Evolutionary conservation across 768 basidiomycete species (phyloP).

Genomic region (Podaxis sp.): DNA sequence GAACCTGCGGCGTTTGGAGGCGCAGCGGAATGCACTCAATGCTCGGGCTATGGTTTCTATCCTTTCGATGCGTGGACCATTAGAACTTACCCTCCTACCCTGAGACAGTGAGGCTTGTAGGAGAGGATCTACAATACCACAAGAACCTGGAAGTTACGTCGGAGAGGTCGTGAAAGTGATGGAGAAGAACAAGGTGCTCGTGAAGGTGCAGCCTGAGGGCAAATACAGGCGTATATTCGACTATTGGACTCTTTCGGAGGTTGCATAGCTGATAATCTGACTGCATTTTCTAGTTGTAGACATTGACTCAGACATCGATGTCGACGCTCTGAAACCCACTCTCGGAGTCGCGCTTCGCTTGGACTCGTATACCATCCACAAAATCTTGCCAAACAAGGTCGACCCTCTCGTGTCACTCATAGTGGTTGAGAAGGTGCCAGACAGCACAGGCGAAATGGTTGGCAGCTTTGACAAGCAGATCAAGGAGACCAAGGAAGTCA

Average conservation of each 20-base stretch:
- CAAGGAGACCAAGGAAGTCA: conserved; percentile 96
- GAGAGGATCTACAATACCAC: conserved; percentile 92
- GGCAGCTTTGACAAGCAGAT: conserved; percentile 99
- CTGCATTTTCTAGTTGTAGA: conserved; percentile 72
- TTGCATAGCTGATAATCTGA: not conserved
- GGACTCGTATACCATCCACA: conserved; percentile 95
- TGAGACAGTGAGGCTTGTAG: conserved; percentile 71
- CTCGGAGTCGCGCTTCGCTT: conserved; percentile 96
- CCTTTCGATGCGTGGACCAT: not conserved
- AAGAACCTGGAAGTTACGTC: conserved; percentile 96
- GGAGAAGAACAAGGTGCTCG: conserved; percentile 97
- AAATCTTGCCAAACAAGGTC: conserved; percentile 95
- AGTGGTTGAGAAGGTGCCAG: conserved; percentile 99
- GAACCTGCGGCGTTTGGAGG: conserved; percentile 92
- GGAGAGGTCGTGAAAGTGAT: conserved; percentile 98
- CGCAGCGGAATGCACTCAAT: conserved; percentile 95
- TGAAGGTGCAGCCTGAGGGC: conserved; percentile 98
- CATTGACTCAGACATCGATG: conserved; percentile 83
- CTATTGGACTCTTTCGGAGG: not conserved
- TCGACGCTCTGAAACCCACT: conserved; percentile 75
- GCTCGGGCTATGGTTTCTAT: conserved; percentile 69
- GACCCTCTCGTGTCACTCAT: conserved; percentile 97
- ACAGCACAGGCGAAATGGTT: conserved; percentile 99
- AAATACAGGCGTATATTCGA: conserved; percentile 82
- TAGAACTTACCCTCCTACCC: not conserved